Evolutionary conservation across 495 filamentous ascomycete genomes (phyloP), one percentile per base, ranked within the genome.

Genomic region (Evernia prunastri): DNA sequence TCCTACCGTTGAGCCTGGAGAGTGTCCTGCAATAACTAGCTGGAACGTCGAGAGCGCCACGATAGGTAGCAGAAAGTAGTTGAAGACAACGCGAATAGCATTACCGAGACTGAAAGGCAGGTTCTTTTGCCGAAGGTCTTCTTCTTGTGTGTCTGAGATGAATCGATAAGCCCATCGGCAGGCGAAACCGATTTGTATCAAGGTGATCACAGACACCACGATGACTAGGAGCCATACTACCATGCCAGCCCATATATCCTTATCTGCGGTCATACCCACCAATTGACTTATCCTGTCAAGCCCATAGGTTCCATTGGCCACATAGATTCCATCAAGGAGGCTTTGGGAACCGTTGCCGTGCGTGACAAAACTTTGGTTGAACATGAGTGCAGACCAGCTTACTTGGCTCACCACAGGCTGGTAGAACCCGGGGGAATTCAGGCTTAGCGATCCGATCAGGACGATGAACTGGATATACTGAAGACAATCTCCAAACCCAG

Each of bases 381-480:
- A 96, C 82, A 98, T 90, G 59, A 98, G 81, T 2, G 81, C 71
- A 10, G 92, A 91, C 94, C 94, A 98, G 45, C 88, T 86, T 12
- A 82, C 88, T 71, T 90, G 88, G 67, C 90, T 94, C 56, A 94
- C 83, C 18, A 89, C 89, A 18, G 94, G 94, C 70, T 97, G 94
- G 72, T 89, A 97, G 70, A 89, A 98, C 0, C 94, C 94, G 0
- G 94, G 94, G 72, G 97, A 98, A 63, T 88, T 86, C 67, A 98
- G 75, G 29, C 88, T 90, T 49, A 98, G 76, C 47, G 87, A 85
- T 2, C 95, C 95, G 0, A 92, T 91, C 40, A 98, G 80, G 25
- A 92, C 89, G 57, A 92, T 82, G 67, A 95, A 97, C 71, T 98
- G 94, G 37, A 98, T 87, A 72, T 97, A 98, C 75, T 98, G 92